Conservation (phyloP, 1,284 basidiomycete species). For the Cutaneotrichosporon sp. region DNA sequence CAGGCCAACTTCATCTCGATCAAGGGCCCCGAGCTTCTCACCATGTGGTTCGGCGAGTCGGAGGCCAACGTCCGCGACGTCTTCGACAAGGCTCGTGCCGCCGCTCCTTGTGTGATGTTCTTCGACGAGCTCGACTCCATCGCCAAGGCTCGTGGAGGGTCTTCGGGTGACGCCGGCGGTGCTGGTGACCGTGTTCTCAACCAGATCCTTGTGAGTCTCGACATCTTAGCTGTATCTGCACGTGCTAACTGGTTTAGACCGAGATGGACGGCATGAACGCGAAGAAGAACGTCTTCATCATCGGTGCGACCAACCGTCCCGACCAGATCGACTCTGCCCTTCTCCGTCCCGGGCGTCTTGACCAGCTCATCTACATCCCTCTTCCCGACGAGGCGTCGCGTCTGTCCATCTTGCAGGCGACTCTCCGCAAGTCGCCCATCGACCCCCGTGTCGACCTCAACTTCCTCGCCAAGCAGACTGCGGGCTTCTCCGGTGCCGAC, state of each 20-base stretch:
- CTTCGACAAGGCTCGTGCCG: slow-evolving; percentile 99
- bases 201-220: slow-evolving; percentile 68
- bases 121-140: slow-evolving; percentile 99
- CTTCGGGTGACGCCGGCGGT: slow-evolving; percentile 80
- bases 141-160: slow-evolving; percentile 87
- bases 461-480: slow-evolving; percentile 91
- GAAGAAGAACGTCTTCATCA: slow-evolving; percentile 99
- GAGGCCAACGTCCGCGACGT: slow-evolving; percentile 99
- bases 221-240: neutral
- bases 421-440: slow-evolving; percentile 90
- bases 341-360: slow-evolving; percentile 96
- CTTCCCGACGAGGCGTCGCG: slow-evolving; percentile 92
- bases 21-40: slow-evolving; percentile 92
- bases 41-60: slow-evolving; percentile 99
- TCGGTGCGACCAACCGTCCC: slow-evolving; percentile 98
- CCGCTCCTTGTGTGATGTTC: slow-evolving; percentile 99
- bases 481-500: slow-evolving; percentile 99
- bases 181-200: slow-evolving; percentile 97
- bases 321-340: slow-evolving; percentile 98
- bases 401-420: slow-evolving; percentile 85
- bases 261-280: slow-evolving; percentile 99
- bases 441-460: slow-evolving; percentile 79
- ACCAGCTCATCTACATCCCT: slow-evolving; percentile 85
- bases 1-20: slow-evolving; percentile 73
- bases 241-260: slow-evolving; percentile 57